Percentiles rank a stretch among this genome's conserved stretches.
Evolutionary conservation across 257 asterid genomes (phyloP).

Genomic region (Lantana camara): DNA sequence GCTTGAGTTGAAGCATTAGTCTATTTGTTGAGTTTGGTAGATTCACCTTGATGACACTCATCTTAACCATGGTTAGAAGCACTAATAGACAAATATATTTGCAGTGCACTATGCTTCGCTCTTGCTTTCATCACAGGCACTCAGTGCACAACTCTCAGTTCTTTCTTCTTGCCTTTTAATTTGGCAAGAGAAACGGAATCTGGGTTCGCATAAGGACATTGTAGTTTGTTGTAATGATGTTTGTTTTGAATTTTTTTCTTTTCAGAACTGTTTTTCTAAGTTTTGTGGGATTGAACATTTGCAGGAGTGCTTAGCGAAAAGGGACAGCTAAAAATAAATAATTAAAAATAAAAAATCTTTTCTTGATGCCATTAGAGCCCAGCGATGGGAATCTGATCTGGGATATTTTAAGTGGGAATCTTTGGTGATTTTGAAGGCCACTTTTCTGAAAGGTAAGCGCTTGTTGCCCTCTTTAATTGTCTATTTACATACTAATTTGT

Average conservation of each 20-base stretch:
- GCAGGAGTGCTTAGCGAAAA: constrained; percentile 1
- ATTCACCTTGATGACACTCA: constrained; percentile 5
- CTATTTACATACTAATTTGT: constrained; percentile 15
- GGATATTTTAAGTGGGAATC: constrained; percentile 60
- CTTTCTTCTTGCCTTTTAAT: constrained; percentile 1
- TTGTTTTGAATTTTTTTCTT: not conserved
- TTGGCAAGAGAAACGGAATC: constrained; percentile 20
- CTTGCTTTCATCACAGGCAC: constrained; percentile 37
- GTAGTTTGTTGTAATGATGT: constrained; percentile 16
- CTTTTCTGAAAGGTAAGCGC: constrained; percentile 52
- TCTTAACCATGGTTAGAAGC: constrained; percentile 28
- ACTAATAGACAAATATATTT: constrained; percentile 17
- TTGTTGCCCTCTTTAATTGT: constrained; percentile 26
- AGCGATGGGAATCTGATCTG: constrained; percentile 47
- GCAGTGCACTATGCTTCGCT: constrained; percentile 38
- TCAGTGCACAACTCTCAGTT: constrained; percentile 5
- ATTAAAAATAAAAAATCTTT: constrained; percentile 8
- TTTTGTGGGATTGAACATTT: constrained; percentile 27
- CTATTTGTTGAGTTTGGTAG: constrained; percentile 8
- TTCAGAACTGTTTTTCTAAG: not conserved
- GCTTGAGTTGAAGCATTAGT: constrained; percentile 2
- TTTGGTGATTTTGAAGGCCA: constrained; percentile 44
- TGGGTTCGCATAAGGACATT: constrained; percentile 21
- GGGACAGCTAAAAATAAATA: not conserved
- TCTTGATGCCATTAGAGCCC: constrained; percentile 39